Evolutionary conservation across 2,329 filamentous ascomycete species (phyloP).

Genomic region (Xylaria sp.): DNA sequence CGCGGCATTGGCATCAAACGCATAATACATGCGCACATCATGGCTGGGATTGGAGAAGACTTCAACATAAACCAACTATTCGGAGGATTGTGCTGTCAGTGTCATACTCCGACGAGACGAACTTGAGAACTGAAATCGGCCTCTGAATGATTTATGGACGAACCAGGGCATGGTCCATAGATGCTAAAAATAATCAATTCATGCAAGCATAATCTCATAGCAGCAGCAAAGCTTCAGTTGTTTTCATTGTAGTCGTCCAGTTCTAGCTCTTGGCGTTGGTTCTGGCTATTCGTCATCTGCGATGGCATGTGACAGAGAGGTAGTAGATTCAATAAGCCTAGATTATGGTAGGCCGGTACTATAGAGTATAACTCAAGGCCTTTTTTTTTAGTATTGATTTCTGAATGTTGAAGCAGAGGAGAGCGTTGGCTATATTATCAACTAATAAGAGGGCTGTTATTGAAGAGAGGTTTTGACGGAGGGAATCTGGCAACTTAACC

Average conservation of each 20-base stretch:
- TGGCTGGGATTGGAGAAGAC: background rate
- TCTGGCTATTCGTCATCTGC: background rate
- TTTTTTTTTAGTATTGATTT: too few species aligned
- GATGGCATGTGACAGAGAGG: background rate
- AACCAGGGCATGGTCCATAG: background rate
- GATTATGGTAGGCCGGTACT: background rate
- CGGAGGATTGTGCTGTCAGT: background rate
- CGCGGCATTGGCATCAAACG: too few species aligned
- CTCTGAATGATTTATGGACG: background rate
- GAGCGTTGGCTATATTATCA: too few species aligned
- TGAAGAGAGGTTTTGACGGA: too few species aligned
- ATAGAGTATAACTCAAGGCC: background rate
- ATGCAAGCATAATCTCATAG: background rate
- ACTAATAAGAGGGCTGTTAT: too few species aligned
- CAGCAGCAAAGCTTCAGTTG: background rate
- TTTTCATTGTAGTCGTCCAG: background rate
- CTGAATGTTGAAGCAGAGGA: too few species aligned
- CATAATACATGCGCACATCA: too few species aligned
- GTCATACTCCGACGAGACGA: too few species aligned
- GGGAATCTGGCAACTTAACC: too few species aligned
- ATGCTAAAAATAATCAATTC: background rate
- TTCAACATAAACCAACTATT: too few species aligned
- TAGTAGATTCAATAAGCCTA: background rate
- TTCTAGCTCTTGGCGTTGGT: background rate
- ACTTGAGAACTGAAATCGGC: background rate